phyloP scores from a whole-genome alignment of 306 rosid species.

The Leucaena leucocephala region DNA sequence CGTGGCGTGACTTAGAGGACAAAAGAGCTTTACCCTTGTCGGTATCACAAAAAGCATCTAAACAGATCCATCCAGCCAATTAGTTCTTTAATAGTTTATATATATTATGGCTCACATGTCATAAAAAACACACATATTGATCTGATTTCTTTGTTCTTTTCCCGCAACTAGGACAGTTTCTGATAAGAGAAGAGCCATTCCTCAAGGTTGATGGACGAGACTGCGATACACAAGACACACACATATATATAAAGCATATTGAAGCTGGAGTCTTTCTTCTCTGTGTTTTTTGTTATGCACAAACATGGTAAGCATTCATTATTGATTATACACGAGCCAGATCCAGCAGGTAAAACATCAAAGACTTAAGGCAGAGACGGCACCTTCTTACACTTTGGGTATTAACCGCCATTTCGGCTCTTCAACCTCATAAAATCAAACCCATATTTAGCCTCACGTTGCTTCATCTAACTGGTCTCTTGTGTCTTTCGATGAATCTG shows the following conservation, averaged over 20 bases:
- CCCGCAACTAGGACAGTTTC: conserved; percentile 5
- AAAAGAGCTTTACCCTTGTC: no score
- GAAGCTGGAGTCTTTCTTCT: conserved; percentile 42
- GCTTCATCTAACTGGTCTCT: conserved; percentile 15
- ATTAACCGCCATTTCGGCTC: conserved; percentile 55
- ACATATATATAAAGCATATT: not conserved
- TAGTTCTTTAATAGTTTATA: no score
- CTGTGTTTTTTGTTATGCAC: conserved; percentile 46
- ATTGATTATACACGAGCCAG: conserved; percentile 21
- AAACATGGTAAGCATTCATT: conserved; percentile 42
- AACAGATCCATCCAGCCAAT: no score
- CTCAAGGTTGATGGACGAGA: conserved; percentile 42
- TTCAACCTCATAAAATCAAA: conserved; percentile 50
- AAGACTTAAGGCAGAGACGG: conserved; percentile 37
- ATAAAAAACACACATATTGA: not conserved
- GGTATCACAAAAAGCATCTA: no score
- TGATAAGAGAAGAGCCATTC: conserved; percentile 13
- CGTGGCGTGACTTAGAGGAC: no score
- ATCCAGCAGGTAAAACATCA: conserved; percentile 14
- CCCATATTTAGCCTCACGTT: conserved; percentile 43
- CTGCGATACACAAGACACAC: conserved; percentile 27
- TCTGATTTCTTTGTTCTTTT: not conserved
- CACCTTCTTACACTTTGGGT: conserved; percentile 59
- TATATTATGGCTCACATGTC: not conserved
- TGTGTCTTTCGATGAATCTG: conserved; percentile 43